A percentile compares a stretch with the other conserved stretches of the same genome.
Conservation (phyloP, 2,329 filamentous ascomycete genomes). For the Venturia aucupariae region DNA sequence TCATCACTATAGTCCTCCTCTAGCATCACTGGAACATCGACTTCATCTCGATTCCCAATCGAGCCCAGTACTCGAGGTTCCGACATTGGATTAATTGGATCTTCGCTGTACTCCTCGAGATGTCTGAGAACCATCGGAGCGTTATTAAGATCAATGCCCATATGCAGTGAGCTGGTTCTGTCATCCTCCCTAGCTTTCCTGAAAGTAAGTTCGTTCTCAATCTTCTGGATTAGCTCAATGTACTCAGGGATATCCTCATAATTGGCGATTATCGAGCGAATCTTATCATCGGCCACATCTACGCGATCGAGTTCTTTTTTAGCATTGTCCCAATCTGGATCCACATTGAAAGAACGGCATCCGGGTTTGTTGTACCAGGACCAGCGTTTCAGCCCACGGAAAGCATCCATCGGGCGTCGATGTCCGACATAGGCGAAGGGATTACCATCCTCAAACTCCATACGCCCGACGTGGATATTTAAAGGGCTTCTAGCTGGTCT, state of each 20-base stretch:
- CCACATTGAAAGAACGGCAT: background rate
- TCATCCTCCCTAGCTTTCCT: background rate
- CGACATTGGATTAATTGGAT: background rate
- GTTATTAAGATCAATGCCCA: background rate
- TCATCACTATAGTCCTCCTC: background rate
- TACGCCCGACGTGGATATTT: background rate
- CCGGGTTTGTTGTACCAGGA: background rate
- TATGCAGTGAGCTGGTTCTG: background rate
- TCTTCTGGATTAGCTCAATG: background rate
- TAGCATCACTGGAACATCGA: background rate
- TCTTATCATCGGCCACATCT: background rate
- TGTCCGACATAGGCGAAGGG: background rate
- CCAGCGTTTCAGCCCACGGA: background rate
- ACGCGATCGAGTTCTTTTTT: background rate
- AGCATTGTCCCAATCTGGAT: background rate
- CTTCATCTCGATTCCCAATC: background rate
- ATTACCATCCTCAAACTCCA: background rate
- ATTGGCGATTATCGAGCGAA: background rate
- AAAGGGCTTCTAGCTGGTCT: background rate
- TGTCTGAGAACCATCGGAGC: background rate
- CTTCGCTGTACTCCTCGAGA: background rate
- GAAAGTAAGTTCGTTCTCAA: background rate
- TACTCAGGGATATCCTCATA: background rate
- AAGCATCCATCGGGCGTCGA: background rate
- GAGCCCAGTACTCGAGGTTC: background rate